phyloP scores from a whole-genome alignment of 1,284 basidiomycete species.

The Ustilago shanxiensis region DNA sequence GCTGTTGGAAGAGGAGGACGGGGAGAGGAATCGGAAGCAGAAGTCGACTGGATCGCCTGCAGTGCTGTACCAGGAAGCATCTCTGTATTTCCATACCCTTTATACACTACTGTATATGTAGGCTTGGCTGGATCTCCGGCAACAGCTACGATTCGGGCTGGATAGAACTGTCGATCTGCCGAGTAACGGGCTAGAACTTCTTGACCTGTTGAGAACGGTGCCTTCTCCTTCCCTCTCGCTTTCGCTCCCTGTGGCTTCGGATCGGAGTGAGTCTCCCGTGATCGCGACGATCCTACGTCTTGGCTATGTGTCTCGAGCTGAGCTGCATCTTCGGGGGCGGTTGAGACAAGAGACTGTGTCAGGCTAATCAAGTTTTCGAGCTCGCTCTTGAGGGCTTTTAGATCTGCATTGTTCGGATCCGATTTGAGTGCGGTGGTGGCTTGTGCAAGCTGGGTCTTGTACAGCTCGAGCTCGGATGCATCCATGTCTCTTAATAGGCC shows the following conservation, averaged over 20 bases:
- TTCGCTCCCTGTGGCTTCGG: background rate
- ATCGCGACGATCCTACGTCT: background rate
- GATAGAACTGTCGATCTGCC: conserved; percentile 59
- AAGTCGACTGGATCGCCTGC: conserved; percentile 71
- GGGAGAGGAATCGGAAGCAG: background rate
- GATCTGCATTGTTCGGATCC: conserved; percentile 85
- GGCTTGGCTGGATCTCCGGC: conserved; percentile 86
- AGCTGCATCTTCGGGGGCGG: background rate
- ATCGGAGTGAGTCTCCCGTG: background rate
- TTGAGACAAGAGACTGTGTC: conserved; percentile 72
- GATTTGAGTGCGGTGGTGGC: conserved; percentile 85
- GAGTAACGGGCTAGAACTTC: conserved; percentile 89
- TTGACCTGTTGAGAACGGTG: conserved; percentile 78
- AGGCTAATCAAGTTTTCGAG: conserved; percentile 89
- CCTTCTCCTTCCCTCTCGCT: background rate
- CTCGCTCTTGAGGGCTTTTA: conserved; percentile 80
- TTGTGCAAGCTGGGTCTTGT: conserved; percentile 76
- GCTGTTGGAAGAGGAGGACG: conserved; percentile 22
- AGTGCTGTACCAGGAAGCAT: conserved; percentile 81
- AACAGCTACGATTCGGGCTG: conserved; percentile 74
- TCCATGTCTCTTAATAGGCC: too few relatives aligned
- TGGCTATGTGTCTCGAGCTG: background rate
- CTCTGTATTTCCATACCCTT: conserved; percentile 94
- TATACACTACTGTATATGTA: conserved; percentile 93
- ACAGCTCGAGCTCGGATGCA: conserved; percentile 29